Evolutionary conservation across 139 green algal species (phyloP), one percentile per base, ranked within the genome.

Genomic region (Chlamydomonas applanata): DNA sequence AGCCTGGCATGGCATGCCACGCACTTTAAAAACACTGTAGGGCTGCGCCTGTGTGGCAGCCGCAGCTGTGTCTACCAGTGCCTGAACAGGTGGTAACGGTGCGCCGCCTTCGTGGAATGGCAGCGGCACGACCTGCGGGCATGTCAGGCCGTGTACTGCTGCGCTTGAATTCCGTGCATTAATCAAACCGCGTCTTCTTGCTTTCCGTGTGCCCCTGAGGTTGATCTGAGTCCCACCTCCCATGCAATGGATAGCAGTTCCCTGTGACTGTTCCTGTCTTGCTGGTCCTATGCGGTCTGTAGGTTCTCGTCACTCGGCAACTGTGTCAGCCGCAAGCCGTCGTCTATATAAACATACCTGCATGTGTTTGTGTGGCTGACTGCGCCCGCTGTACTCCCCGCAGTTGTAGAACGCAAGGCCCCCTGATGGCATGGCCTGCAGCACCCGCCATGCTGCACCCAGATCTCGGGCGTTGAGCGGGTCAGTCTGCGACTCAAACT

Each of bases 321-420:
- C n/a, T n/a, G n/a, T n/a, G n/a, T n/a, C n/a, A n/a, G n/a, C n/a
- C n/a, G n/a, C n/a, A n/a, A n/a, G 40, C 40, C 7, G 11, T 49
- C 7, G 7, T 7, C 40, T 49, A 62, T 62, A 14, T 27, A 7
- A 14, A 25, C 88, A 53, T 3, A 94, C 78, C 83, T 97, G 93
- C 60, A 96, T 9, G 64, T 97, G 93, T 68, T 96, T 96, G 81
- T 97, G 92, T 1, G 92, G 91, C 76, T 97, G 90, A 79, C 86
- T 93, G 36, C 87, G 87, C 0, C 92, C 93, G 1, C 85, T 90
- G 24, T 86, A 49, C 16, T 77, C 64, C 1, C 92, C 93, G 71
- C 86, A 91, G 74, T 97, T 97, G 79, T 90, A 97, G 72, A 92
- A 97, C 0, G 89, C 90, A 24, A 96, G 73, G 11, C 79, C 92